A percentile compares a stretch with the other conserved stretches of the same genome.
phyloP scores from a whole-genome alignment of 1,284 basidiomycete genomes.

The Clitocybe nebularis region DNA sequence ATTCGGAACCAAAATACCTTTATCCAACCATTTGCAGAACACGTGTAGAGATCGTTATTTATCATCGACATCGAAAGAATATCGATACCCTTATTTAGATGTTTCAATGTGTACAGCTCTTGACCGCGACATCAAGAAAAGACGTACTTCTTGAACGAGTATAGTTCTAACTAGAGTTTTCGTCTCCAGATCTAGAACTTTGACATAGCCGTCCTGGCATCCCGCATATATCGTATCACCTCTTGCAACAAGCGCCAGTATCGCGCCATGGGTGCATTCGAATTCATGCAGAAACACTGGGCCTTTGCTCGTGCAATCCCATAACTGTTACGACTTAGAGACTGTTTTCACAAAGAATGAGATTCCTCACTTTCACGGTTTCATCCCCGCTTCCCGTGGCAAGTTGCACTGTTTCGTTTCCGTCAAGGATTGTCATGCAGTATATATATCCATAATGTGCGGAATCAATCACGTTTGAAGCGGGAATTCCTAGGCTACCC shows the following conservation, averaged over 20 bases:
- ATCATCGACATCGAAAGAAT: slow-evolving; percentile 77
- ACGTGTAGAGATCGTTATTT: slow-evolving; percentile 76
- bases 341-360: background rate
- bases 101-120: background rate
- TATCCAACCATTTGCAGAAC: slow-evolving; percentile 79
- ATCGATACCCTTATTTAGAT: slow-evolving; percentile 62
- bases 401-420: slow-evolving; percentile 48
- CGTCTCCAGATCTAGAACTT: slow-evolving; percentile 90
- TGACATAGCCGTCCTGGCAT: slow-evolving; percentile 90
- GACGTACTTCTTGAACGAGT: slow-evolving; percentile 72
- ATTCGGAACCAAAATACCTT: too few species aligned
- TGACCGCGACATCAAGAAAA: background rate
- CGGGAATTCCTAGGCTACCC: slow-evolving; percentile 53
- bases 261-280: slow-evolving; percentile 61
- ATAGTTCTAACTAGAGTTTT: slow-evolving; percentile 83
- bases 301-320: slow-evolving; percentile 54
- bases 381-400: slow-evolving; percentile 89
- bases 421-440: slow-evolving; percentile 65
- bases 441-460: slow-evolving; percentile 96
- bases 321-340: slow-evolving; percentile 45
- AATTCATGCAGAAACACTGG: slow-evolving; percentile 58
- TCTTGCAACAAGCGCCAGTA: slow-evolving; percentile 75
- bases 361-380: slow-evolving; percentile 67
- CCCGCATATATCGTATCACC: slow-evolving; percentile 88
- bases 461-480: slow-evolving; percentile 72